These are phyloP conservation scores for Suillus decipiens DNA, from an alignment of 768 basidiomycete genomes.

Conservation along the genomic window DNA sequence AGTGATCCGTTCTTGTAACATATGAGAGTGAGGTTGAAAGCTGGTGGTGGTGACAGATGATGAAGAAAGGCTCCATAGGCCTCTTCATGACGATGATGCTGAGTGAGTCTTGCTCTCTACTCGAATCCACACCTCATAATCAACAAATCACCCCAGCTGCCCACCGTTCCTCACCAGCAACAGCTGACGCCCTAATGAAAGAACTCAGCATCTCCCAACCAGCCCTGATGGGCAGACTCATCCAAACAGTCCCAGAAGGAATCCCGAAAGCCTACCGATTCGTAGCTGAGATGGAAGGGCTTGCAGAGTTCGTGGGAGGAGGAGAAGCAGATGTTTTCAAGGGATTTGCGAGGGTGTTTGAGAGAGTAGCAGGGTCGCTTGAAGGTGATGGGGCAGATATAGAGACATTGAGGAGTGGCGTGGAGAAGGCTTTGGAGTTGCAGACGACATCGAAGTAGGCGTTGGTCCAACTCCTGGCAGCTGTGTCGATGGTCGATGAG, in stretches of 20 bases:
- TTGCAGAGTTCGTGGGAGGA: constrained; percentile 49
- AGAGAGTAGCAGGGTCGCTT: constrained; percentile 39
- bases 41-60: constrained; percentile 39
- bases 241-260: constrained; percentile 43
- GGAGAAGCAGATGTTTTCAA: constrained; percentile 44
- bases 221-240: constrained; percentile 42
- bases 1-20: constrained; percentile 17
- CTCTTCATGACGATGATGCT: constrained; percentile 53
- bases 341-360: constrained; percentile 45
- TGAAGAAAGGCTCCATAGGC: constrained; percentile 53
- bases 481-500: too few species aligned
- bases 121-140: too few species aligned
- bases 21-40: too few species aligned
- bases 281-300: constrained; percentile 55
- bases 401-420: constrained; percentile 41
- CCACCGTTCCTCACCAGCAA: constrained; percentile 53
- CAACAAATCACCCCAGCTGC: constrained; percentile 37
- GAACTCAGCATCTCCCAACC: constrained; percentile 51
- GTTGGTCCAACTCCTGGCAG: neutral
- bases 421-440: constrained; percentile 39
- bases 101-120: constrained; percentile 30
- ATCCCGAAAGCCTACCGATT: constrained; percentile 60
- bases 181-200: constrained; percentile 49
- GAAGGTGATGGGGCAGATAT: constrained; percentile 38
- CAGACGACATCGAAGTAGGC: constrained; percentile 17